Base-by-base conservation (phyloP, 768 basidiomycete species). In the Russula foetens region DNA sequence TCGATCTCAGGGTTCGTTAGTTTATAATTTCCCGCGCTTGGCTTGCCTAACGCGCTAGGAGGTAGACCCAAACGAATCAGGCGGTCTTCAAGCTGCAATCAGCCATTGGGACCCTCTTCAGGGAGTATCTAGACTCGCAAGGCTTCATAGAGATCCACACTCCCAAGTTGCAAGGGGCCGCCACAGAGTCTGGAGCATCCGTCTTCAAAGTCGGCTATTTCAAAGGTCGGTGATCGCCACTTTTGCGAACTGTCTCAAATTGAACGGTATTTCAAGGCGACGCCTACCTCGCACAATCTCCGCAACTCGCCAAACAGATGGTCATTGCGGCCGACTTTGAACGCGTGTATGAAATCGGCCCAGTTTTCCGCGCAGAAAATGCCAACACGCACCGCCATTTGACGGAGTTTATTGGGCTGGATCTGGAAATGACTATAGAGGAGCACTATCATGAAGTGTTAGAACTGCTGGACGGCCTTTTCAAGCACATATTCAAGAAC, bases 151-250 rank as follows among this genome's bases (percentile, higher is more conserved):
- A 98, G 74, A 98, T 99, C 63, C 96, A 98, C 75, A 94, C 90
- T 62, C 97, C 97, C 6, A 99, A 98, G 75, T 80, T 99, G 2
- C 94, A 98, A 71, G 94, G 92, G 44, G 89, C 97, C 35, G 95
- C 97, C 9, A 98, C 97, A 2, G 97, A 98, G 75, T 91, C 88
- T 14, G 97, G 97, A 9, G 92, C 97, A 45, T 90, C 90, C 38
- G 97, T 99, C 41, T 99, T 98, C 82, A 94, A 95, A 78, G 97
- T 98, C 47, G 82, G 82, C 69, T 98, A 99, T 74, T 99, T 98
- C 79, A 96, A 97, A 80, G 92, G 95, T 86, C 64, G 38, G 75
- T 68, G 19, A 58, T 26, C 23, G 21, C 61, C 60, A 43, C 5
- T 26, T 28, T 24, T 23, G 8, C n/a, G 2, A 53, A 29, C 28